phyloP scores from a whole-genome alignment of 2,329 filamentous ascomycete species.

The Scopulariopsis brevicaulis region DNA sequence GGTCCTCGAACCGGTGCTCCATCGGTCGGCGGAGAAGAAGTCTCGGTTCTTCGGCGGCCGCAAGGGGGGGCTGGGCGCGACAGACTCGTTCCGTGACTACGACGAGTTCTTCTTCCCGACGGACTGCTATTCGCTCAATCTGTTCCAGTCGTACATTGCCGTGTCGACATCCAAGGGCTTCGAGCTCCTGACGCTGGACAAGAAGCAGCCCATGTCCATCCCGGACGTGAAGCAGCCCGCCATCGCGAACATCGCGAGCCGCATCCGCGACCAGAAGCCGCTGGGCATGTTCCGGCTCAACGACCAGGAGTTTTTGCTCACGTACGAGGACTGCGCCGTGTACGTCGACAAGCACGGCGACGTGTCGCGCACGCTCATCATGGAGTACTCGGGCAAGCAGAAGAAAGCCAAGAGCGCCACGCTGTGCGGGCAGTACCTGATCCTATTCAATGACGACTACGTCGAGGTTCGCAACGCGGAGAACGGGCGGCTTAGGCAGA shows the following conservation, averaged over 20 bases:
- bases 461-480: conserved; percentile 95
- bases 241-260: conserved; percentile 73
- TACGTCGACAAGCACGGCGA: conserved; percentile 98
- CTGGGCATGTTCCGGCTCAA: conserved; percentile 95
- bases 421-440: conserved; percentile 81
- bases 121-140: conserved; percentile 88
- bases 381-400: conserved; percentile 94
- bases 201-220: conserved; percentile 90
- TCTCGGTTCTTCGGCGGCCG: conserved; percentile 46
- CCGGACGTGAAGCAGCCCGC: conserved; percentile 72
- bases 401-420: conserved; percentile 71
- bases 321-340: conserved; percentile 91
- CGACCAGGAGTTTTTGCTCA: conserved; percentile 83
- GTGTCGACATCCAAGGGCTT: conserved; percentile 87
- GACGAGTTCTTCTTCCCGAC: conserved; percentile 98
- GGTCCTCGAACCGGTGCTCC: conserved; percentile 89
- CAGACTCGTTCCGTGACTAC: conserved; percentile 94
- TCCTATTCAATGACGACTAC: conserved; percentile 93
- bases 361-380: conserved; percentile 84
- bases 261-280: conserved; percentile 73
- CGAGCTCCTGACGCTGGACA: conserved; percentile 92
- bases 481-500: conserved; percentile 85
- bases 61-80: conserved; percentile 54
- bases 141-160: conserved; percentile 90
- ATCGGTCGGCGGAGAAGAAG: conserved; percentile 81